A percentile compares a stretch with the other conserved stretches of the same genome.
These are phyloP conservation scores for Beauveria asiatica DNA, from an alignment of 2,329 filamentous ascomycete genomes.

Conservation along the genomic window DNA sequence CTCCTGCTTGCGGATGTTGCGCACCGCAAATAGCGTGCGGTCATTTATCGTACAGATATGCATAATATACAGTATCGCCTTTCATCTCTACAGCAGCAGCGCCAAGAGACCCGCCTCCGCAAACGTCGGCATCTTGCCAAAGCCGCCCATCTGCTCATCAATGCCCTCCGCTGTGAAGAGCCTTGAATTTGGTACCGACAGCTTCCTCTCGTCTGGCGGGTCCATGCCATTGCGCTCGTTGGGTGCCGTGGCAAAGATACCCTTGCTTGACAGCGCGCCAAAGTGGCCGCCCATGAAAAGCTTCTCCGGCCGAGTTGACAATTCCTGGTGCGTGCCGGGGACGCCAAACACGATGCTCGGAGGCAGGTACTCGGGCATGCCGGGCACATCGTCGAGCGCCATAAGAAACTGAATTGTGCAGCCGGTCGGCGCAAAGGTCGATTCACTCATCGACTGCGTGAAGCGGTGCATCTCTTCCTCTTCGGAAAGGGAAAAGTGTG, in stretches of 20 bases:
- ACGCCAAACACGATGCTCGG: constrained; percentile 26
- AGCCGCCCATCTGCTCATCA: not conserved
- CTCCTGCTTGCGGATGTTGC: too few species aligned
- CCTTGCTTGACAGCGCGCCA: constrained; percentile 53
- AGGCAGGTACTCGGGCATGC: constrained; percentile 16
- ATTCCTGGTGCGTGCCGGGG: constrained; percentile 15
- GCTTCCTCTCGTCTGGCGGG: constrained; percentile 23
- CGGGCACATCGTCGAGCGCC: constrained; percentile 20
- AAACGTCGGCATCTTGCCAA: constrained; percentile 9
- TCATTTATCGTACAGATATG: not conserved
- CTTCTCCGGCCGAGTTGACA: not conserved
- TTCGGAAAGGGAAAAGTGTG: constrained; percentile 35
- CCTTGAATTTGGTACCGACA: constrained; percentile 27
- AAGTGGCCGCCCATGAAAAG: constrained; percentile 39
- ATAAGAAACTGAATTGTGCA: constrained; percentile 61
- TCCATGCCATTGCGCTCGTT: not conserved
- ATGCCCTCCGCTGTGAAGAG: constrained; percentile 17
- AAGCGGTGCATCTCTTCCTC: constrained; percentile 47
- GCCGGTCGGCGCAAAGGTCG: constrained; percentile 51
- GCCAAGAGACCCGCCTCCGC: constrained; percentile 8
- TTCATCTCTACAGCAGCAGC: not conserved
- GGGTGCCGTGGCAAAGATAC: constrained; percentile 42
- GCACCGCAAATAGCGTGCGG: not conserved
- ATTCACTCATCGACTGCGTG: constrained; percentile 37
- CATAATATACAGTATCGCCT: not conserved